Base-by-base conservation (phyloP, 139 green algal genomes). In the Edaphochlamys debaryana region DNA sequence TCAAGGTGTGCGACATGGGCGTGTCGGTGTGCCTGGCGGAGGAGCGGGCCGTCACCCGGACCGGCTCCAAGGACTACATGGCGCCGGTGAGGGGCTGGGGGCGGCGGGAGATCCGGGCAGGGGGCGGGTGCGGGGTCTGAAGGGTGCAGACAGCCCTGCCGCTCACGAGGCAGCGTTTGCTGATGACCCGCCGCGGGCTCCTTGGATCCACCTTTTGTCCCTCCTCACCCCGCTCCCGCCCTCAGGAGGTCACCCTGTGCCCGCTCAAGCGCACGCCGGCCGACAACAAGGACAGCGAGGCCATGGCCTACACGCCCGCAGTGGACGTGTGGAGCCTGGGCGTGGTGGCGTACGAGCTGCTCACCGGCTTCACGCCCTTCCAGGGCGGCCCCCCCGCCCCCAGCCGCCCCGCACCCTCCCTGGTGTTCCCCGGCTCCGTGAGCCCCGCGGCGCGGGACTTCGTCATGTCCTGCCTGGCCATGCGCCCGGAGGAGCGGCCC, bases 41-140 rank as follows among this genome's bases (percentile, higher is more conserved):
- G 40, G 89, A 92, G 74, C 63, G 86, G 9, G 79, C 89, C 8
- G 89, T 92, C 13, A 92, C 89, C n/a, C n/a, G n/a, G n/a, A n/a
- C n/a, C n/a, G n/a, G n/a, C n/a, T n/a, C n/a, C n/a, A n/a, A n/a
- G n/a, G 84, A 87, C 74, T 87, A 91, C 72, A 89, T 91, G 83
- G 83, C 87, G 30, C 87, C 87, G 1, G n/a, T n/a, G n/a, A 19
- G 50, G 50, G 50, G 15, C 50, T 19, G 15, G 50, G 50, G 50
- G 50, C 50, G 15, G 50, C 15, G 50, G 50, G 15, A 58, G 50
- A 19, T 27, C 15, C 50, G 15, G 50, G 50, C 50, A 19, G 50
- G n/a, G n/a, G n/a, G n/a, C n/a, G n/a, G n/a, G n/a, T n/a, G n/a
- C n/a, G n/a, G n/a, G n/a, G n/a, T n/a, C n/a, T n/a, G n/a, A n/a